Base-by-base conservation (phyloP, 208 protist genomes). In the Histomonas meleagridis region DNA sequence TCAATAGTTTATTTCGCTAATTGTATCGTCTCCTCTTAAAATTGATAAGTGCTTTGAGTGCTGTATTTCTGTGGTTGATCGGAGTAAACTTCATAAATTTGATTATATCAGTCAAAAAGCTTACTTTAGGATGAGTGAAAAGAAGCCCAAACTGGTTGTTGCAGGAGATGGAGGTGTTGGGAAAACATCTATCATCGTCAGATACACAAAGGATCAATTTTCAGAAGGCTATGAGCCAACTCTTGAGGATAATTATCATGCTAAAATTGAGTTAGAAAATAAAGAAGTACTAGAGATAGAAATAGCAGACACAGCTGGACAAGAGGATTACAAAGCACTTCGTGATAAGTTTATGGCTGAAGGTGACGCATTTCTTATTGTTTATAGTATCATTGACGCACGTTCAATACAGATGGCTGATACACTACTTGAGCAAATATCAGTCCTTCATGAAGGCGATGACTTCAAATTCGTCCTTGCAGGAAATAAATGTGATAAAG, bases 101-200 rank as follows among this genome's bases (percentile, higher is more conserved):
- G n/a, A n/a, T n/a, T n/a, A n/a, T n/a, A n/a, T n/a, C n/a, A n/a
- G n/a, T n/a, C n/a, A n/a, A n/a, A n/a, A n/a, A n/a, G n/a, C n/a
- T n/a, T n/a, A n/a, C n/a, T n/a, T n/a, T n/a, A n/a, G n/a, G n/a
- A n/a, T n/a, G n/a, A n/a, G n/a, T 65, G 60, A 3, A 65, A 28
- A 86, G 38, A 26, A 55, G 16, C 76, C 76, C 46, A 60, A 91
- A 32, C 49, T 91, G 26, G 95, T 95, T 48, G 92, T 95, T 35
- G 91, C 95, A 32, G 95, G 95, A 69, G 94, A 93, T 48, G 95
- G 95, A 92, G 95, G 95, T 92, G 95, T 96, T 60, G 95, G 95
- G 38, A 96, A 96, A 92, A 95, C 94, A 16, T 94, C 95, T 53
- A 91, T 96, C 14, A 96, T 94, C 0, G 95, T 96, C 51, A 93